Conservation (phyloP, 2,329 filamentous ascomycete species). For the Dryadomyces quercus-mongolicae region DNA sequence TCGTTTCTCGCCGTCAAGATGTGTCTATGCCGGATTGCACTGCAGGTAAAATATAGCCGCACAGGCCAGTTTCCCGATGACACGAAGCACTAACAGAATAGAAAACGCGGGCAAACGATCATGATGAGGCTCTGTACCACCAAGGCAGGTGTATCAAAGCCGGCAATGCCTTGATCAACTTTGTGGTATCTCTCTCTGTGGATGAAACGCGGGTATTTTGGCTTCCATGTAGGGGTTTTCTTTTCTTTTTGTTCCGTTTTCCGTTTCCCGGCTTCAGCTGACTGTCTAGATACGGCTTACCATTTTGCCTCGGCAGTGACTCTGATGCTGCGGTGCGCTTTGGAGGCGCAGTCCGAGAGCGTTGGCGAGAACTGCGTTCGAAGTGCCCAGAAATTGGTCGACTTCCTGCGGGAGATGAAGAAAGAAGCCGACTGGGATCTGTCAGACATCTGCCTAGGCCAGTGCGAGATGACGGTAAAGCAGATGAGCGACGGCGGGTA, state of each 20-base stretch:
- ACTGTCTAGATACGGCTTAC: not conserved
- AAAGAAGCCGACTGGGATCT: slow-evolving; percentile 2
- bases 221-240: slow-evolving; percentile 1
- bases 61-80: too few species aligned
- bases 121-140: slow-evolving; percentile 2
- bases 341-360: not conserved
- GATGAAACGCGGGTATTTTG: slow-evolving; percentile 1
- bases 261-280: not conserved
- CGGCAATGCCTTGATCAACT: not conserved
- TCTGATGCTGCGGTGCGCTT: slow-evolving; percentile 3
- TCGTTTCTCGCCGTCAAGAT: slow-evolving; percentile 2
- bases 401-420: not conserved
- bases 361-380: not conserved
- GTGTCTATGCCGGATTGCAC: slow-evolving; percentile 1
- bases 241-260: not conserved
- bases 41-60: not conserved
- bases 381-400: not conserved
- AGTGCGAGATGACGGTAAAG: slow-evolving; percentile 1
- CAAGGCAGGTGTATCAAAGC: slow-evolving; percentile 2
- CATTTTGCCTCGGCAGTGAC: slow-evolving; percentile 3
- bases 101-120: slow-evolving; percentile 2
- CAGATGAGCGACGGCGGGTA: slow-evolving; percentile 4
- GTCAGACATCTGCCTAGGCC: slow-evolving; percentile 3
- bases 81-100: not conserved
- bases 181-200: not conserved